Evolutionary conservation across 176 grass and related monocot genomes (phyloP).

Genomic region (Aegilops umbellulata): DNA sequence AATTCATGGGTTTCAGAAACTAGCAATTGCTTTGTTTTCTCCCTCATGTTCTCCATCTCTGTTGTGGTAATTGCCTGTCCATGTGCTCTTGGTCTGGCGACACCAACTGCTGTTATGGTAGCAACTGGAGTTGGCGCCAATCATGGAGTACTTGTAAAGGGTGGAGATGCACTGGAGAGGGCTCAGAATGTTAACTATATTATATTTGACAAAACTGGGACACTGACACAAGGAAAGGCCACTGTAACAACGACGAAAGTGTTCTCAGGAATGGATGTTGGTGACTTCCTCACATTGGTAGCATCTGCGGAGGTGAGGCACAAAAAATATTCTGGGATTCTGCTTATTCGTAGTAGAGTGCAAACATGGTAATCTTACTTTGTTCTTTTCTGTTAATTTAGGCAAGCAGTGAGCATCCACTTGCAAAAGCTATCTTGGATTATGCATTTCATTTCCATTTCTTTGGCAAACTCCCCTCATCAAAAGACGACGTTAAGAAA

Average conservation of each 20-base stretch:
- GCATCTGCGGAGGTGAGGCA: slow-evolving; percentile 75
- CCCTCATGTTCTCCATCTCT: slow-evolving; percentile 85
- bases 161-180: slow-evolving; percentile 81
- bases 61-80: slow-evolving; percentile 91
- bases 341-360: background rate
- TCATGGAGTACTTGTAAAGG: slow-evolving; percentile 86
- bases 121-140: slow-evolving; percentile 80
- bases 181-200: slow-evolving; percentile 69
- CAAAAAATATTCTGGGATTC: background rate
- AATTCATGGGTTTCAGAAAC: slow-evolving; percentile 77
- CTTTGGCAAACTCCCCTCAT: slow-evolving; percentile 64
- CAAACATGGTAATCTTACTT: slow-evolving; percentile 10
- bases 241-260: slow-evolving; percentile 61
- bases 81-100: slow-evolving; percentile 87
- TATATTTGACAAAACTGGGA: slow-evolving; percentile 83
- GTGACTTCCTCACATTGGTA: slow-evolving; percentile 71
- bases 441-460: slow-evolving; percentile 93
- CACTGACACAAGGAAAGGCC: slow-evolving; percentile 84
- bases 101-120: slow-evolving; percentile 93
- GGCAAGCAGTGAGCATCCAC: slow-evolving; percentile 96
- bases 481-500: slow-evolving; percentile 41
- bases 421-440: slow-evolving; percentile 87
- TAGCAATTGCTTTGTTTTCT: slow-evolving; percentile 68
- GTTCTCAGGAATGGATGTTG: slow-evolving; percentile 68
- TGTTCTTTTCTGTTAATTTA: slow-evolving; percentile 52